A percentile compares a stretch with the other conserved stretches of the same genome.
phyloP scores from a whole-genome alignment of 129 eudicot species.

The Flaveria sonorensis region DNA sequence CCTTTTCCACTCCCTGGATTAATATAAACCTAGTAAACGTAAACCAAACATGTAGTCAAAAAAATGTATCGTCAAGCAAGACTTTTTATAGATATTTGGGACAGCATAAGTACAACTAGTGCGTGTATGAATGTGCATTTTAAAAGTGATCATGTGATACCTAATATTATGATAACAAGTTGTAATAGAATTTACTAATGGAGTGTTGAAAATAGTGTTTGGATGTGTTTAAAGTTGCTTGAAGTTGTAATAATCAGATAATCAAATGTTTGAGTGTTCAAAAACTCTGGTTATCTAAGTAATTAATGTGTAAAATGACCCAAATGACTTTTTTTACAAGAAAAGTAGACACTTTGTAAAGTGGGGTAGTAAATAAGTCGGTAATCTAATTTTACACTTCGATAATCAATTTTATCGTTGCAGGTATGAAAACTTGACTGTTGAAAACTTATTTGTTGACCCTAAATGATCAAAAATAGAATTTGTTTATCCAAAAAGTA shows the following conservation, averaged over 20 bases:
- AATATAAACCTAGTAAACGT: constrained; percentile 76
- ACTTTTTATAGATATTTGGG: constrained; percentile 6
- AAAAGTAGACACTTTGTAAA: too few species aligned
- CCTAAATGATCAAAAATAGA: constrained; percentile 1
- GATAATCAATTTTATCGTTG: neutral
- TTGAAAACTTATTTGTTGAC: neutral
- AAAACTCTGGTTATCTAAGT: neutral
- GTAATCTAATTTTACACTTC: too few species aligned
- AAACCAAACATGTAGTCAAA: constrained; percentile 30
- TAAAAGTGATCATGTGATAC: neutral
- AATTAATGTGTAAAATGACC: neutral
- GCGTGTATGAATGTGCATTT: neutral
- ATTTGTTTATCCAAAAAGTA: constrained; percentile 1
- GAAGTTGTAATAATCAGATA: constrained; percentile 6
- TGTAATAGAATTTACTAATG: neutral
- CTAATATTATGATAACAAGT: neutral
- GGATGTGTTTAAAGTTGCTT: neutral
- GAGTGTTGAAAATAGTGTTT: neutral
- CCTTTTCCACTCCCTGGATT: constrained; percentile 95
- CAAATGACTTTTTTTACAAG: too few species aligned
- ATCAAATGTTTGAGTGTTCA: neutral
- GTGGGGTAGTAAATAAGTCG: too few species aligned
- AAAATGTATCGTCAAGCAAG: neutral
- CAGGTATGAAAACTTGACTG: neutral
- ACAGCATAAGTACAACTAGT: constrained; percentile 3